Conservation (phyloP, 2,329 filamentous ascomycete genomes). For the Aspergillus ochraceus region DNA sequence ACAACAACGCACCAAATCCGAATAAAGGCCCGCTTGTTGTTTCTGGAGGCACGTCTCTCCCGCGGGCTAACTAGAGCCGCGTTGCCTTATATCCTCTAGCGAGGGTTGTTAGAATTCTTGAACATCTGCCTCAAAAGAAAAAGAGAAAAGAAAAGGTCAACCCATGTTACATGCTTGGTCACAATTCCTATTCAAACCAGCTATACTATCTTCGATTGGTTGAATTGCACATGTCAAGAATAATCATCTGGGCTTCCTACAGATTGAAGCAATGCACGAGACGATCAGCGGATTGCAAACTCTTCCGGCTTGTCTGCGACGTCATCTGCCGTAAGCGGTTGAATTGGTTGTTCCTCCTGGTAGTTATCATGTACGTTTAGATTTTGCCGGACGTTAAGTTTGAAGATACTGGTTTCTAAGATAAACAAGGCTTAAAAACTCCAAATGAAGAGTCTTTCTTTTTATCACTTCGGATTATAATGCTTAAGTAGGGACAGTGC, state of each 20-base stretch:
- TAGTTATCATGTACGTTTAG: neutral
- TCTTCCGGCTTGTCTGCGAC: neutral
- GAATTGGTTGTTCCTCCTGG: neutral
- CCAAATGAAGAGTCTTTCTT: neutral
- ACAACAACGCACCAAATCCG: constrained; percentile 21
- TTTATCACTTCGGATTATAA: neutral
- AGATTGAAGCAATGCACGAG: neutral
- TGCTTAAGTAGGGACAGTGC: neutral
- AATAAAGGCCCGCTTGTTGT: constrained; percentile 41
- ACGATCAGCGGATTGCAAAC: neutral
- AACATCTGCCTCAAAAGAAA: neutral
- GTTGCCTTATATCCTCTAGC: neutral
- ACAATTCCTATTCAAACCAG: neutral
- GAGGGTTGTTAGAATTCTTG: neutral
- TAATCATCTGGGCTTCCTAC: neutral
- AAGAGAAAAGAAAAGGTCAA: neutral
- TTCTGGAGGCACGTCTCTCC: constrained; percentile 32
- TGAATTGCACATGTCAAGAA: neutral
- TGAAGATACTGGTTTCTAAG: neutral
- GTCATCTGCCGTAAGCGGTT: neutral
- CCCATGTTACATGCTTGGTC: neutral
- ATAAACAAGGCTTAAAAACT: neutral
- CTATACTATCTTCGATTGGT: constrained; percentile 11
- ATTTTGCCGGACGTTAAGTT: neutral
- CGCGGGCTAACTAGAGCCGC: constrained; percentile 27